These are phyloP conservation scores for Kodamaea plutei DNA, from an alignment of 1,139 yeast species.

Conservation along the genomic window DNA sequence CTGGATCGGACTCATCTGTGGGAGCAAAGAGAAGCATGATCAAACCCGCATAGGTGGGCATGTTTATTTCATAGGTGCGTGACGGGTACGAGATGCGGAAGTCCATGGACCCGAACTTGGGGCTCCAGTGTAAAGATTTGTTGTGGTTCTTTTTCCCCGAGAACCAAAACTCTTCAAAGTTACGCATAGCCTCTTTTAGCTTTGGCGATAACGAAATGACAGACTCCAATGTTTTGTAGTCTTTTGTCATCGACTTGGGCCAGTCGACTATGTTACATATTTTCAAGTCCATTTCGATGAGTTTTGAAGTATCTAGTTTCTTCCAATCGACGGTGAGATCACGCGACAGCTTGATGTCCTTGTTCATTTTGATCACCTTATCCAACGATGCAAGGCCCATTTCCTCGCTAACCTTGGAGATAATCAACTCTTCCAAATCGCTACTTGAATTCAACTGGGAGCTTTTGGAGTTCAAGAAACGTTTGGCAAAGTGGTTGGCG, in stretches of 20 bases:
- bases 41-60: conserved; percentile 78
- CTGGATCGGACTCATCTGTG: conserved; percentile 39
- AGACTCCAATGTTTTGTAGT: conserved; percentile 42
- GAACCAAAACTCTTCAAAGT: conserved; percentile 44
- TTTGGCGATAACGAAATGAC: conserved; percentile 39
- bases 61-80: conserved; percentile 70
- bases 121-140: conserved; percentile 77
- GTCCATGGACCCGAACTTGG: conserved; percentile 78
- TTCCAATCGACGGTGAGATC: conserved; percentile 58
- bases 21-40: conserved; percentile 71
- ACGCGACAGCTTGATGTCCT: conserved; percentile 68
- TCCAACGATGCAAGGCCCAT: conserved; percentile 78
- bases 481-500: conserved; percentile 84
- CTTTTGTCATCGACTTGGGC: conserved; percentile 52
- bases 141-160: conserved; percentile 63
- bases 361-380: conserved; percentile 84
- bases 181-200: conserved; percentile 32
- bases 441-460: conserved; percentile 16
- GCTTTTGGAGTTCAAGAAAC: conserved; percentile 57
- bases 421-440: conserved; percentile 68
- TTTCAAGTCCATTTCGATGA: conserved; percentile 40
- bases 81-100: conserved; percentile 63
- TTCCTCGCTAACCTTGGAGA: conserved; percentile 70
- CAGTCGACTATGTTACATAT: conserved; percentile 51
- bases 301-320: conserved; percentile 10